Evolutionary conservation across 2,329 filamentous ascomycete genomes (phyloP).

Genomic region (Elsinoe necatrix): DNA sequence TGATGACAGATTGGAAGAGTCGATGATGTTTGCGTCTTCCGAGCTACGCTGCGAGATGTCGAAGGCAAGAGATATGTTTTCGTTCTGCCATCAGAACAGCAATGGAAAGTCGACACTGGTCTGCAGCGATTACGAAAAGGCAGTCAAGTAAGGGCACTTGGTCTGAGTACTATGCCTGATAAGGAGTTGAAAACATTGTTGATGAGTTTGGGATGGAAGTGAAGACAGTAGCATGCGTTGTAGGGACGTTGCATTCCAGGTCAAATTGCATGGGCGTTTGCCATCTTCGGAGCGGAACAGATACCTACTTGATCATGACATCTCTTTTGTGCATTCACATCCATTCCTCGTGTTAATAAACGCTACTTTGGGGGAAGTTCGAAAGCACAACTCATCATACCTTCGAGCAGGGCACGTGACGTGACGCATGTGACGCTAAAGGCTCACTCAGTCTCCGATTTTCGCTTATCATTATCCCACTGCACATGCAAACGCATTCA

Average conservation of each 20-base stretch:
- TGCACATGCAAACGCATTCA: no score
- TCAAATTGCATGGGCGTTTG: conserved; percentile 13
- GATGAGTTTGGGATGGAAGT: conserved; percentile 27
- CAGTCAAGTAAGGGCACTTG: conserved; percentile 47
- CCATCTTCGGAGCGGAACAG: not conserved
- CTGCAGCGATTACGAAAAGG: conserved; percentile 49
- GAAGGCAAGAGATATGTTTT: conserved; percentile 56
- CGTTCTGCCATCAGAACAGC: conserved; percentile 49
- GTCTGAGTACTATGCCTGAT: conserved; percentile 44
- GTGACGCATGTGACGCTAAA: no score
- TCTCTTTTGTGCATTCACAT: not conserved
- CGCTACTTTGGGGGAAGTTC: no score
- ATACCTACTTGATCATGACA: conserved; percentile 6
- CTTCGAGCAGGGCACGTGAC: no score
- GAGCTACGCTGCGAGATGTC: conserved; percentile 50
- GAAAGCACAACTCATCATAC: no score
- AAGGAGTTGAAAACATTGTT: conserved; percentile 35
- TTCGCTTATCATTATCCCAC: no score
- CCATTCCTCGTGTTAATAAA: not conserved
- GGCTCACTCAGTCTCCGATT: no score
- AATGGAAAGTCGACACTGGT: conserved; percentile 54
- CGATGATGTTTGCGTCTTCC: conserved; percentile 38
- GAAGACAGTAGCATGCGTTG: conserved; percentile 13
- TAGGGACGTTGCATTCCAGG: conserved; percentile 2
- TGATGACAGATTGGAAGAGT: conserved; percentile 17